phyloP scores from a whole-genome alignment of 2,329 filamentous ascomycete species.

The Fusarium newnesense region DNA sequence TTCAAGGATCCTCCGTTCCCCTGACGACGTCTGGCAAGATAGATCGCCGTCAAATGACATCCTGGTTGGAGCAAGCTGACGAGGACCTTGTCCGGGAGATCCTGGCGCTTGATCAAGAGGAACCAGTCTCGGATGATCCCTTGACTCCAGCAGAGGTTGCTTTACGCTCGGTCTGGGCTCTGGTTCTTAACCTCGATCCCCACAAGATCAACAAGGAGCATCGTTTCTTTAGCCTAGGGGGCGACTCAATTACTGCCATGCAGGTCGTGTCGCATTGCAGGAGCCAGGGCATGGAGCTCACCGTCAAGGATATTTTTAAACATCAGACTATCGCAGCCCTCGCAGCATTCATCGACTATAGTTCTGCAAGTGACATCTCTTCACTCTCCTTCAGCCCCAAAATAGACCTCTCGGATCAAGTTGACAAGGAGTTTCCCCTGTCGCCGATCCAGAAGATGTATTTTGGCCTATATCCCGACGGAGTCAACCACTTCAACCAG shows the following conservation, averaged over 20 bases:
- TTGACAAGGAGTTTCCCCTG: constrained; percentile 47
- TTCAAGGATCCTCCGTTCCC: neutral
- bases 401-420: neutral
- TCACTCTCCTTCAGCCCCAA: neutral
- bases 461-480: constrained; percentile 44
- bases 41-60: neutral
- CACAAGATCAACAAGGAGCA: neutral
- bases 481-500: constrained; percentile 55
- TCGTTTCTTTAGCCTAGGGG: neutral
- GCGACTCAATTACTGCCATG: neutral
- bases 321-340: neutral
- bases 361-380: too few species aligned
- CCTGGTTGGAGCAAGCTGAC: neutral
- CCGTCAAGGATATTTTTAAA: neutral
- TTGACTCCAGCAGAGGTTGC: neutral
- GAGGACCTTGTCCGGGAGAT: neutral
- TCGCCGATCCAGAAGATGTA: constrained; percentile 57
- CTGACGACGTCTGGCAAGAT: neutral
- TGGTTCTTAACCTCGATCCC: neutral
- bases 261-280: neutral
- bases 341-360: neutral
- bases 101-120: neutral
- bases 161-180: neutral
- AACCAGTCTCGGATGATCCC: neutral
- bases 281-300: neutral